phyloP scores from a whole-genome alignment of 1,284 basidiomycete genomes.

The Tetrapyrgos nigripes region DNA sequence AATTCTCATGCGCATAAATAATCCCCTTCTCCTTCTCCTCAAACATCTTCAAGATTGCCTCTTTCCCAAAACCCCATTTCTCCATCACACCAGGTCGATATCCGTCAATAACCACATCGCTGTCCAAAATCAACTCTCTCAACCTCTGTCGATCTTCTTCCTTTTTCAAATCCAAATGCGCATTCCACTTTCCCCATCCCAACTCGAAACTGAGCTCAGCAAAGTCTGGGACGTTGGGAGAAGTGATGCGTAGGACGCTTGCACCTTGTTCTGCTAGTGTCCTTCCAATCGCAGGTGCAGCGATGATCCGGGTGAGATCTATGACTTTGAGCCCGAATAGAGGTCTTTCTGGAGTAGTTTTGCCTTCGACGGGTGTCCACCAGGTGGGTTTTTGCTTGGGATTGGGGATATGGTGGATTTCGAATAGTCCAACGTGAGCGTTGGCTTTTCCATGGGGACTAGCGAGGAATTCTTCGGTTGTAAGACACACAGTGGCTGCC shows the following conservation, averaged over 20 bases:
- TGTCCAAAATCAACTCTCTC: slow-evolving; percentile 27
- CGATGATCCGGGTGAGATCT: slow-evolving; percentile 36
- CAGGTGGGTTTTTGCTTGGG: slow-evolving; percentile 20
- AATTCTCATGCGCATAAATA: slow-evolving; percentile 35
- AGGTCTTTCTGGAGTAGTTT: slow-evolving; percentile 20
- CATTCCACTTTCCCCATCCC: slow-evolving; percentile 35
- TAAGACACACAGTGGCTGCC: slow-evolving; percentile 17
- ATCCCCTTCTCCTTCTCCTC: slow-evolving; percentile 26
- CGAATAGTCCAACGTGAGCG: slow-evolving; percentile 27
- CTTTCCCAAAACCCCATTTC: slow-evolving; percentile 35
- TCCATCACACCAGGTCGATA: slow-evolving; percentile 34
- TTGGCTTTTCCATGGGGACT: slow-evolving; percentile 18
- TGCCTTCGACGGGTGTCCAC: slow-evolving; percentile 22
- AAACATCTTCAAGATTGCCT: slow-evolving; percentile 29
- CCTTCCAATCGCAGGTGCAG: slow-evolving; percentile 28
- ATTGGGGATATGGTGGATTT: slow-evolving; percentile 28
- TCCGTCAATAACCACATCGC: slow-evolving; percentile 35
- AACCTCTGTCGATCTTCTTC: slow-evolving; percentile 23
- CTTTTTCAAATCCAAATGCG: slow-evolving; percentile 31
- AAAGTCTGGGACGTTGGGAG: slow-evolving; percentile 31
- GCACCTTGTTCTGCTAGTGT: slow-evolving; percentile 36
- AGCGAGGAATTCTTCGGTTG: slow-evolving; percentile 13
- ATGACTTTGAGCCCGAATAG: slow-evolving; percentile 33
- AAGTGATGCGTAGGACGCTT: slow-evolving; percentile 32
- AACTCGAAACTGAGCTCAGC: slow-evolving; percentile 28